phyloP scores from a whole-genome alignment of 176 grass and related monocot genomes.

The Pontederia crassipes region DNA sequence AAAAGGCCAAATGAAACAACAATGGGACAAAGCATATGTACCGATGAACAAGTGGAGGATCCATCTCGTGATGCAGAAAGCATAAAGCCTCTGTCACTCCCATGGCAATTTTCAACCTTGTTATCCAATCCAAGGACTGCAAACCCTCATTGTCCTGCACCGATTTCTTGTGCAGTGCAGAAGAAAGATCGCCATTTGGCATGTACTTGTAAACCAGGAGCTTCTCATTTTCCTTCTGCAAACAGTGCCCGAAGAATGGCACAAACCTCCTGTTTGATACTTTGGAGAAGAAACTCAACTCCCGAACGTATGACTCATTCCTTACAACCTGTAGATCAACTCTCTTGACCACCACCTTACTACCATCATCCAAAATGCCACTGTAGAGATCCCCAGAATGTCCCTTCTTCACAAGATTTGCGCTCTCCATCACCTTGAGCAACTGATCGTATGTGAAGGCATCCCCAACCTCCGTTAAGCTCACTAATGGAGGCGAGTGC shows the following conservation, averaged over 20 bases:
- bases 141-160: slow-evolving; percentile 30
- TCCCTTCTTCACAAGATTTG: slow-evolving; percentile 58
- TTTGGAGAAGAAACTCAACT: slow-evolving; percentile 43
- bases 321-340: slow-evolving; percentile 21
- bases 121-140: slow-evolving; percentile 90
- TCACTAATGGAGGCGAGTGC: slow-evolving; percentile 20
- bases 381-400: slow-evolving; percentile 60
- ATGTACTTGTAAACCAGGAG: slow-evolving; percentile 67
- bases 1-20: background rate
- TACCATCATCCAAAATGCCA: slow-evolving; percentile 51
- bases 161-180: slow-evolving; percentile 48
- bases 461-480: slow-evolving; percentile 18
- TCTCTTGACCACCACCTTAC: slow-evolving; percentile 56
- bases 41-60: slow-evolving; percentile 78
- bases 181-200: slow-evolving; percentile 64
- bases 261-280: slow-evolving; percentile 44
- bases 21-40: slow-evolving; percentile 7
- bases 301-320: slow-evolving; percentile 31
- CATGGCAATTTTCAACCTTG: slow-evolving; percentile 73
- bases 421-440: slow-evolving; percentile 35
- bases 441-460: slow-evolving; percentile 65
- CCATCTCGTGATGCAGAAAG: slow-evolving; percentile 77
- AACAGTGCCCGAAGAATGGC: slow-evolving; percentile 54
- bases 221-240: slow-evolving; percentile 40
- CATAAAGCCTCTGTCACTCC: slow-evolving; percentile 74